Base-by-base conservation (phyloP, 768 basidiomycete genomes). In the Boletus eberwhitei region DNA sequence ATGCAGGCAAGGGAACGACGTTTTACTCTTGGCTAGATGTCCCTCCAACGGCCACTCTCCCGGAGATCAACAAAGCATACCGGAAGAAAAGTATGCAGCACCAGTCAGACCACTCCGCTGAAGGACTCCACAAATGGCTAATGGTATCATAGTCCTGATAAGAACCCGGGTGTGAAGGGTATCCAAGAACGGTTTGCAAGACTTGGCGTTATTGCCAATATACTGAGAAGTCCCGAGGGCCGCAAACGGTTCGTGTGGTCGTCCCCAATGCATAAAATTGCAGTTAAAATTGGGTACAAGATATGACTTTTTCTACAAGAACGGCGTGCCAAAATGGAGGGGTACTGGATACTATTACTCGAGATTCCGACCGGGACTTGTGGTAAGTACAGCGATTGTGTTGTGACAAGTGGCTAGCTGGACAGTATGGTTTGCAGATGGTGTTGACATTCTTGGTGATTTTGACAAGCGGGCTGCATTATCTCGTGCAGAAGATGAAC, bases 331-430 rank as follows among this genome's bases (percentile, higher is more conserved):
- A 0, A 90, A 81, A 68, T 99, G 96, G 96, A 80, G 95, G 59
- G 96, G 94, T 16, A 93, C 91, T 32, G 91, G 93, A 41, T 98
- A 98, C 73, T 98, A 98, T 71, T 99, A 98, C 71, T 84, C 91
- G 31, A 86, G 97, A 49, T 99, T 90, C 79, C 82, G 96, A 31
- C 96, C 96, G n/a, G 93, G 94, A 24, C 78, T 98, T 56, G 83
- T 83, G 55, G 89, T 89, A 63, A 59, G 82, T 68, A 19, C 14
- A 16, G 32, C 32, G 29, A 58, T 52, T 44, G 31, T 31, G 56
- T 36, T 39, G 21, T 42, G 34, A 21, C n/a, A 35, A 17, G 19
- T 45, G 46, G 40, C 52, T 53, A 4, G 48, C 48, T 46, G 19
- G 43, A 51, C 9, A 38, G 47, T 37, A 52, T 19, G n/a, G 8